Base-by-base conservation (phyloP, 2,329 filamentous ascomycete species). In the Rugonectria rugulosa region DNA sequence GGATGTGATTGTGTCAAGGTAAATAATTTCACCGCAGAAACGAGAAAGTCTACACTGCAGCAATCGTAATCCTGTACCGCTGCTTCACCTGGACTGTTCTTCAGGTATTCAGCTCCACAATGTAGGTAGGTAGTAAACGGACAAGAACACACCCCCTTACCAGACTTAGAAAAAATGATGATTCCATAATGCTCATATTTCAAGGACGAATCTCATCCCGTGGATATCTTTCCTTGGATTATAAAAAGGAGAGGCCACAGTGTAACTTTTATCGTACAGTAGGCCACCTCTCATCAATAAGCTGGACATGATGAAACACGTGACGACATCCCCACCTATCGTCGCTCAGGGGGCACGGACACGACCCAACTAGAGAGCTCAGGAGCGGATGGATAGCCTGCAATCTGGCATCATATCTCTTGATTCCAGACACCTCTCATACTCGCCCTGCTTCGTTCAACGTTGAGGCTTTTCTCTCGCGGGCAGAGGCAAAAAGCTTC, bases 341-440 rank as follows among this genome's bases (percentile, higher is more conserved):
- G 60, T 60, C 64, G 59, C 61, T 65, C 60, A 63, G 57, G 62
- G 65, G 59, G 60, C 66, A 68, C 64, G 64, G 66, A 68, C 66
- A 50, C 59, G 60, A 56, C 57, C 56, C n/a, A 53, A 42, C 59
- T 38, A 53, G 55, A 67, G 66, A 72, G 70, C 70, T 73, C 63
- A 66, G 60, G 63, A 70, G 62, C 53, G 57, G 60, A 59, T 59
- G 56, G 63, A 44, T 53, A 60, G 72, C 70, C 68, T 77, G 75
- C 75, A 77, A 78, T 77, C 75, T 78, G 76, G 75, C 75, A 76
- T 77, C 74, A 75, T 73, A 74, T 63, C 67, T 70, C 63, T 56
- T 60, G 64, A 60, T 61, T 59, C 55, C 65, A 64, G 59, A 65
- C 64, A 62, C 61, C 57, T 56, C 57, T 55, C 57, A 48, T 60